Conservation (phyloP, 192 early-diverging fungal genomes). For the Coemansia sp. region DNA sequence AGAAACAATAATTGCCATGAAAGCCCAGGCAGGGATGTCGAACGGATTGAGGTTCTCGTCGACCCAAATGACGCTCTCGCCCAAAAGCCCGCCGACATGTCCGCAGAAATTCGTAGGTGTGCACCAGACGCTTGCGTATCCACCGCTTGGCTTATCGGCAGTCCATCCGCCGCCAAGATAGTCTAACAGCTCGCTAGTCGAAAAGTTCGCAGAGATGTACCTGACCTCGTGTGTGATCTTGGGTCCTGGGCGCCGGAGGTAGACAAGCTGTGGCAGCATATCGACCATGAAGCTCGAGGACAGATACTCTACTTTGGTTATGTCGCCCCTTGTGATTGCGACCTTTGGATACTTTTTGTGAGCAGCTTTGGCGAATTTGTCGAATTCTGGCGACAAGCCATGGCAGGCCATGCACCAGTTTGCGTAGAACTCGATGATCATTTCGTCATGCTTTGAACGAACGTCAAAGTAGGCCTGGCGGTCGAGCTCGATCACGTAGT, state of each 20-base stretch:
- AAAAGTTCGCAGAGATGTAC: slow-evolving; percentile 45
- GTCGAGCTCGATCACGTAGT: slow-evolving; percentile 42
- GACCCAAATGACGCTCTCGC: slow-evolving; percentile 36
- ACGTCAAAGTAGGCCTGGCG: slow-evolving; percentile 28
- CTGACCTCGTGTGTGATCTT: slow-evolving; percentile 38
- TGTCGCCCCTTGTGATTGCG: slow-evolving; percentile 42
- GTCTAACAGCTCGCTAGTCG: slow-evolving; percentile 28
- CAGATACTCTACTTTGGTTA: slow-evolving; percentile 49
- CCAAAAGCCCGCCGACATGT: slow-evolving; percentile 46
- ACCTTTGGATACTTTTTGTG: slow-evolving; percentile 37
- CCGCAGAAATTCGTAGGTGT: slow-evolving; percentile 53
- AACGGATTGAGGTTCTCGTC: slow-evolving; percentile 43
- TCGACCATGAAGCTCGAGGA: slow-evolving; percentile 53
- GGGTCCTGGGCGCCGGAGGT: slow-evolving; percentile 25
- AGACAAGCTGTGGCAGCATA: slow-evolving; percentile 48
- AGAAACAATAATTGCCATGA: slow-evolving; percentile 50
- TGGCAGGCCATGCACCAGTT: slow-evolving; percentile 56
- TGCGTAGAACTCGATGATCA: slow-evolving; percentile 55
- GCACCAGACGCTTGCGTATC: slow-evolving; percentile 50
- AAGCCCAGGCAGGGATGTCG: slow-evolving; percentile 50
- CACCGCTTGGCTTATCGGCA: slow-evolving; percentile 32
- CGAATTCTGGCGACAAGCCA: slow-evolving; percentile 39
- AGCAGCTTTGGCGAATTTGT: slow-evolving; percentile 35
- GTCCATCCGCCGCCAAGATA: slow-evolving; percentile 45
- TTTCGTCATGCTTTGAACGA: slow-evolving; percentile 27